phyloP scores from a whole-genome alignment of 108 stramenopile species.

The Halocafeteria seosinensis region DNA sequence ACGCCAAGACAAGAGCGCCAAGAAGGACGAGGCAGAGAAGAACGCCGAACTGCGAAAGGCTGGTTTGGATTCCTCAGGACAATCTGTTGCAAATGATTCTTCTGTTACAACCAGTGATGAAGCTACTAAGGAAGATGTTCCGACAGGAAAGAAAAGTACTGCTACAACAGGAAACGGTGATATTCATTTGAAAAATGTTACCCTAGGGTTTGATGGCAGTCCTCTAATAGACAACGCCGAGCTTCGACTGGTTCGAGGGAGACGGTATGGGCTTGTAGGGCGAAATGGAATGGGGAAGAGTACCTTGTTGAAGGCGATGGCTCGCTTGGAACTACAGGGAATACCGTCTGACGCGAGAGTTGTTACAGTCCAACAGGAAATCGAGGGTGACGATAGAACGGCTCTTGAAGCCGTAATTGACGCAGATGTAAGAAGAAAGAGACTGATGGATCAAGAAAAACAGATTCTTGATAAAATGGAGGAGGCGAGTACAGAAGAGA shows the following conservation, averaged over 20 bases:
- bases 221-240: constrained; percentile 48
- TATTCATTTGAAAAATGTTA: no score
- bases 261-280: constrained; percentile 67
- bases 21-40: no score
- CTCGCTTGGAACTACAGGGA: constrained; percentile 35
- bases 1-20: no score
- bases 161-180: no score
- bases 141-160: no score
- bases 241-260: constrained; percentile 42
- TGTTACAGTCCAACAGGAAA: constrained; percentile 52
- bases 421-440: constrained; percentile 43
- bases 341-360: constrained; percentile 44
- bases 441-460: constrained; percentile 24
- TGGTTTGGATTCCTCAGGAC: no score
- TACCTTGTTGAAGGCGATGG: constrained; percentile 47
- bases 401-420: constrained; percentile 39
- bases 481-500: no score
- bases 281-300: constrained; percentile 71
- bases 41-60: no score
- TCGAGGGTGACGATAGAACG: constrained; percentile 16
- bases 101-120: no score
- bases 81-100: no score
- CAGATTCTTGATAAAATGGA: background rate
- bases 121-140: no score
- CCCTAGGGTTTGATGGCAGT: constrained; percentile 18